phyloP scores from a whole-genome alignment of 306 rosid species.

The Leucaena leucocephala region DNA sequence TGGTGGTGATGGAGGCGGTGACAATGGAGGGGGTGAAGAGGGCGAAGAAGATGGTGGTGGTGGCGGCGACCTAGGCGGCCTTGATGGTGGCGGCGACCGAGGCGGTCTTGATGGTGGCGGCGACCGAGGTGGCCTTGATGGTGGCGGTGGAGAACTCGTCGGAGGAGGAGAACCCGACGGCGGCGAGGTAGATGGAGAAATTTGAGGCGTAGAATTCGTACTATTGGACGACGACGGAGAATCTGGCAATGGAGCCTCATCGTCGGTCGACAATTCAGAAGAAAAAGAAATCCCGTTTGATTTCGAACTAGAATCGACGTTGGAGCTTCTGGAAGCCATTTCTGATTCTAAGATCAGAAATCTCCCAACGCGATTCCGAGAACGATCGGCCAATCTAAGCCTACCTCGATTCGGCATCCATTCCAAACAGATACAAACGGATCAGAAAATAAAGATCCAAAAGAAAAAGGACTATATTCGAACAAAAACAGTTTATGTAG shows the following conservation, averaged over 20 bases:
- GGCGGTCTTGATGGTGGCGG: background rate
- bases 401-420: background rate
- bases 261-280: background rate
- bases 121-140: background rate
- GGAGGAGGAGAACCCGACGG: conserved; percentile 5
- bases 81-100: conserved; percentile 13
- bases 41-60: background rate
- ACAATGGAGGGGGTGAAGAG: conserved; percentile 1
- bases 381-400: conserved; percentile 27
- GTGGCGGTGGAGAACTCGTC: background rate
- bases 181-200: background rate
- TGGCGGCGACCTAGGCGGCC: too few species aligned
- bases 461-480: background rate
- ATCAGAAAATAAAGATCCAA: background rate
- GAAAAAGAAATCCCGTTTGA: background rate
- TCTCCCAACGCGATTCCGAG: conserved; percentile 31
- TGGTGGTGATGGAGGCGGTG: background rate
- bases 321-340: conserved; percentile 36
- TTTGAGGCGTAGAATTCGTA: background rate
- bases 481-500: background rate
- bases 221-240: background rate
- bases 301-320: background rate
- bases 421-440: background rate
- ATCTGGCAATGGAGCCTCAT: background rate
- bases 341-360: conserved; percentile 34